Evolutionary conservation across 768 basidiomycete genomes (phyloP).

Genomic region (Dioszegia hungarica): DNA sequence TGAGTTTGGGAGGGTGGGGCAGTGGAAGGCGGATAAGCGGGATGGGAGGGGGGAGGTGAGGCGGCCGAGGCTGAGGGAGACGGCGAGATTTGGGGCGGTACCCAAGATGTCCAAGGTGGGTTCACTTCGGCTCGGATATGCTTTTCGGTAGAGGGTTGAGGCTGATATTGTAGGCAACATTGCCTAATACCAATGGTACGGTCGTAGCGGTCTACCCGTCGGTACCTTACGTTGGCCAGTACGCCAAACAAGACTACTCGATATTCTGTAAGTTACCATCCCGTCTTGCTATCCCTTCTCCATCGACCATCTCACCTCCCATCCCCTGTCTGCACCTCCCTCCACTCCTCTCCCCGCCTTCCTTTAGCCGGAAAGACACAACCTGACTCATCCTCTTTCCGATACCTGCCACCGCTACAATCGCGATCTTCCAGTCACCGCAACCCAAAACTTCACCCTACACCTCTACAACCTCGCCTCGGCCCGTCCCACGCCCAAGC

Average conservation of each 20-base stretch:
- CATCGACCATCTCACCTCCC: background rate
- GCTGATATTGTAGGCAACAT: constrained; percentile 5
- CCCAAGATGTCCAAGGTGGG: constrained; percentile 5
- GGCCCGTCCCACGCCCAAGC: constrained; percentile 57
- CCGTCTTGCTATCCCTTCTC: constrained; percentile 6
- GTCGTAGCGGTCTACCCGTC: constrained; percentile 45
- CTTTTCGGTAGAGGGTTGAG: background rate
- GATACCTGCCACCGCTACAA: constrained; percentile 26
- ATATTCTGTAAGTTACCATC: constrained; percentile 35
- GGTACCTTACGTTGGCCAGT: constrained; percentile 47
- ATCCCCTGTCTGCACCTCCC: no score
- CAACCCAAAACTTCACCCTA: constrained; percentile 75
- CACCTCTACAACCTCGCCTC: constrained; percentile 62
- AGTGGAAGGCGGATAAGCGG: constrained; percentile 12
- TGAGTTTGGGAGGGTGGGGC: constrained; percentile 43
- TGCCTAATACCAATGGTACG: constrained; percentile 40
- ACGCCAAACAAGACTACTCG: constrained; percentile 40
- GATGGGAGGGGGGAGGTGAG: constrained; percentile 1
- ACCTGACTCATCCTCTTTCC: constrained; percentile 7
- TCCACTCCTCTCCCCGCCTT: background rate
- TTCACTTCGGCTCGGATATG: no score
- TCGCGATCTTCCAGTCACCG: constrained; percentile 55
- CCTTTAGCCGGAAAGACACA: background rate
- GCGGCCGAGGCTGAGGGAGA: constrained; percentile 2
- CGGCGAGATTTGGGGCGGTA: background rate